Conservation (phyloP, 2,329 filamentous ascomycete species). For the Fusarium decemcellulare region DNA sequence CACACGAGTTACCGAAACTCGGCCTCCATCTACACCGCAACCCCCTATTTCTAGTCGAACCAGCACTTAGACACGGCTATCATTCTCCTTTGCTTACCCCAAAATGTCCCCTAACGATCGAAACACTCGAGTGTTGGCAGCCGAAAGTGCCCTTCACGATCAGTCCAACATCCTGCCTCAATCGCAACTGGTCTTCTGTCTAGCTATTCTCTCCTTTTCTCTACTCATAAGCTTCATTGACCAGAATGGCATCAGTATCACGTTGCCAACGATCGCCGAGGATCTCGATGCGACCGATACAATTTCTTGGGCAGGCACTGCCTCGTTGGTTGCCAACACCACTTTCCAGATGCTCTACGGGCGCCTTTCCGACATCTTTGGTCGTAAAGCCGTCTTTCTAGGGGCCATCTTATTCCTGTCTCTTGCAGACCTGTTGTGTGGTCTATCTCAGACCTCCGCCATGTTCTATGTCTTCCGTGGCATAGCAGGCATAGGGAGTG, state of each 20-base stretch:
- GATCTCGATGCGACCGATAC: neutral
- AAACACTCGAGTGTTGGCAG: neutral
- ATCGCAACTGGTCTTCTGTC: neutral
- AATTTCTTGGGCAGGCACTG: neutral
- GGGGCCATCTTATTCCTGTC: neutral
- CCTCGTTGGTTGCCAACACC: neutral
- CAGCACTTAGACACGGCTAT: neutral
- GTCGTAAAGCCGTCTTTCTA: neutral
- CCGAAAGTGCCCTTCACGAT: neutral
- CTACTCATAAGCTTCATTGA: neutral
- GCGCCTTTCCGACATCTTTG: slow-evolving; percentile 1
- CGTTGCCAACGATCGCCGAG: neutral
- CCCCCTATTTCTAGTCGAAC: too few species aligned
- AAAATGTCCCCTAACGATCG: neutral
- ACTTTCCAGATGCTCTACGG: neutral
- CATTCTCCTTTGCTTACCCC: neutral
- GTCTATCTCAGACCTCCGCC: neutral
- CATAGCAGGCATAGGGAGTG: neutral
- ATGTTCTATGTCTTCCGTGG: slow-evolving; percentile 2
- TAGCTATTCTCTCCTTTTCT: neutral
- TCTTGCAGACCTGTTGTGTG: neutral
- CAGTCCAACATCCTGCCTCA: neutral
- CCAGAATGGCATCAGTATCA: neutral
- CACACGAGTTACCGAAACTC: too few species aligned
- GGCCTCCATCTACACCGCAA: too few species aligned